Percentiles rank a stretch among this genome's conserved stretches.
phyloP scores from a whole-genome alignment of 129 eudicot species.

The Mikania micrantha region DNA sequence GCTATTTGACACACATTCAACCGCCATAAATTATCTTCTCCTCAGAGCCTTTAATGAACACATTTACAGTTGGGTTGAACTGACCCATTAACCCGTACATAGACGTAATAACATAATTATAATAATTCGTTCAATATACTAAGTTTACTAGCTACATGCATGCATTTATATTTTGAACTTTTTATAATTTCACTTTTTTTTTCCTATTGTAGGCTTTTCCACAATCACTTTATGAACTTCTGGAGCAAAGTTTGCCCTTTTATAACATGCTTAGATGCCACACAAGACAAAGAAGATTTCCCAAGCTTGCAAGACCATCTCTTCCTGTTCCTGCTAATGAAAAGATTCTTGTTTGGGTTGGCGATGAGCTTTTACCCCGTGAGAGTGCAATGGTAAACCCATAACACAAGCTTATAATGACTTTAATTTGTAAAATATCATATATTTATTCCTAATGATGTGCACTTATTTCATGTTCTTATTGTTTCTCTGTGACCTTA shows the following conservation, averaged over 20 bases:
- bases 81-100: no score
- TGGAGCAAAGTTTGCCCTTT: constrained; percentile 95
- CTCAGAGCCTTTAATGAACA: no score
- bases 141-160: no score
- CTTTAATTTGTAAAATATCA: neutral
- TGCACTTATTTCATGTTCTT: neutral
- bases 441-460: neutral
- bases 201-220: constrained; percentile 60
- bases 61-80: no score
- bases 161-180: neutral
- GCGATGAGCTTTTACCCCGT: constrained; percentile 88
- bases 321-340: constrained; percentile 84
- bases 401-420: neutral
- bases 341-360: constrained; percentile 95
- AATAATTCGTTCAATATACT: no score
- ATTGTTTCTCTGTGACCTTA: constrained; percentile 13
- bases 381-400: constrained; percentile 67
- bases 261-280: constrained; percentile 68
- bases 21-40: no score
- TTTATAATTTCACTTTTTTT: neutral
- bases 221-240: constrained; percentile 48
- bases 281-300: constrained; percentile 30
- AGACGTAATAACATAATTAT: no score
- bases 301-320: constrained; percentile 32
- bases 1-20: no score